Percentiles rank a stretch among this genome's conserved stretches.
These are phyloP conservation scores for Alternaria sp. DNA, from an alignment of 2,329 filamentous ascomycete genomes.

Conservation along the genomic window DNA sequence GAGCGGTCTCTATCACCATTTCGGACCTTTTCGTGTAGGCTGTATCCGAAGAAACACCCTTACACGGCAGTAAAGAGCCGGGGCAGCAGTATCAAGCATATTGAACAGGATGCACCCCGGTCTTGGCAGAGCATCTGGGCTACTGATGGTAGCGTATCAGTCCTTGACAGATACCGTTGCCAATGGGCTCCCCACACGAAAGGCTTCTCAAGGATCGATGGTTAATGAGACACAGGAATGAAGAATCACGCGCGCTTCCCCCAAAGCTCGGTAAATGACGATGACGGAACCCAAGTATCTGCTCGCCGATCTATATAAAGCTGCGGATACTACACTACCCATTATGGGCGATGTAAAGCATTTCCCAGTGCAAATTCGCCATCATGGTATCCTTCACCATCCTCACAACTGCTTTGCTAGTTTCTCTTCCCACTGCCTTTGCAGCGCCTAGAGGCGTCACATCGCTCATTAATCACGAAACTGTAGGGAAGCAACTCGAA, in stretches of 20 bases:
- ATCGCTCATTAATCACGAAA: constrained; percentile 14
- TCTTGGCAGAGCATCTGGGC: constrained; percentile 5
- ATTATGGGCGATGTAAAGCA: not conserved
- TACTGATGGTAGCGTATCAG: not conserved
- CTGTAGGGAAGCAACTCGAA: constrained; percentile 19
- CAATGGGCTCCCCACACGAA: not conserved
- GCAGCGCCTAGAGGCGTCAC: constrained; percentile 8
- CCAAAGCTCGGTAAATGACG: not conserved
- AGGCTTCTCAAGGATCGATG: not conserved
- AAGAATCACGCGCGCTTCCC: constrained; percentile 1
- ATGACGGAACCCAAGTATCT: not conserved
- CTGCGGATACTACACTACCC: not conserved
- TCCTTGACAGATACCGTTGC: constrained; percentile 1
- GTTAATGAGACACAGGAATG: constrained; percentile 3
- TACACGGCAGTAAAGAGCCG: constrained; percentile 7
- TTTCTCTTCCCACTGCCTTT: not conserved
- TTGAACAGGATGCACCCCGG: constrained; percentile 4
- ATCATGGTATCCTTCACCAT: constrained; percentile 13
- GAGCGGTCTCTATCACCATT: not conserved
- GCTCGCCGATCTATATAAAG: not conserved
- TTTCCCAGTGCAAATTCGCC: not conserved
- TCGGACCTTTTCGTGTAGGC: not conserved
- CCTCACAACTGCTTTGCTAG: constrained; percentile 5
- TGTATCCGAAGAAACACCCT: not conserved
- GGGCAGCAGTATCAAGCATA: constrained; percentile 5